Conservation (phyloP, 108 stramenopile species). For the Cyclotella kingstonii region DNA sequence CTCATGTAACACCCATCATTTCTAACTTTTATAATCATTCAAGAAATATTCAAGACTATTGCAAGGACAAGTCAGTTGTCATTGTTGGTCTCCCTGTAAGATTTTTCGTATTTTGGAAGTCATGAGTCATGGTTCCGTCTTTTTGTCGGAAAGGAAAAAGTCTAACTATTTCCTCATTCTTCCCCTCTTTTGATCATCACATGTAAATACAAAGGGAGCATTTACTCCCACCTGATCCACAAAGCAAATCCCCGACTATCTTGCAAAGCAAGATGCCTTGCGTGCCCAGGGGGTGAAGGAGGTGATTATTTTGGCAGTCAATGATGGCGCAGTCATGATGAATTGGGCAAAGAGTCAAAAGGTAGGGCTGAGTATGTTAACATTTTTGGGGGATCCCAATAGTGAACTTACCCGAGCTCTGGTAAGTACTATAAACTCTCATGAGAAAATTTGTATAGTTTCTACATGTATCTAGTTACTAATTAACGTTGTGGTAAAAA, state of each 20-base stretch:
- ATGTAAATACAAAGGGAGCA: slow-evolving; percentile 22
- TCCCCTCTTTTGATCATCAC: background rate
- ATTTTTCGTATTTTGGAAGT: background rate
- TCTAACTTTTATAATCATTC: background rate
- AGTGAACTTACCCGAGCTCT: slow-evolving; percentile 50
- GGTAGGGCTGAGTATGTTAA: slow-evolving; percentile 38
- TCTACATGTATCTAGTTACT: too few species aligned
- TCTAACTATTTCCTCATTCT: background rate
- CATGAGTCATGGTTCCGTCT: background rate
- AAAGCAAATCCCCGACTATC: slow-evolving; percentile 74
- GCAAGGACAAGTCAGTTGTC: slow-evolving; percentile 46
- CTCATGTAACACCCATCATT: background rate
- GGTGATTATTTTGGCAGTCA: slow-evolving; percentile 72
- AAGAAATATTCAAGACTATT: slow-evolving; percentile 52
- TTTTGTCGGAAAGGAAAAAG: background rate
- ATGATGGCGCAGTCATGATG: slow-evolving; percentile 60
- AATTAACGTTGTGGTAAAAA: too few species aligned
- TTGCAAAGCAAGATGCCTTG: slow-evolving; percentile 70
- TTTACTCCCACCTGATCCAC: slow-evolving; percentile 83
- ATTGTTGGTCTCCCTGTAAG: slow-evolving; percentile 66
- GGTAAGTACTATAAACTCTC: background rate
- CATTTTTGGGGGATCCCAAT: slow-evolving; percentile 63
- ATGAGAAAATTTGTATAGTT: too few species aligned
- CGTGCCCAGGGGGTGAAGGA: slow-evolving; percentile 49
- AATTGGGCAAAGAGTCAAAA: slow-evolving; percentile 68